Evolutionary conservation across 805 yeast species (phyloP).

Genomic region (Metschnikowia corniflorae): DNA sequence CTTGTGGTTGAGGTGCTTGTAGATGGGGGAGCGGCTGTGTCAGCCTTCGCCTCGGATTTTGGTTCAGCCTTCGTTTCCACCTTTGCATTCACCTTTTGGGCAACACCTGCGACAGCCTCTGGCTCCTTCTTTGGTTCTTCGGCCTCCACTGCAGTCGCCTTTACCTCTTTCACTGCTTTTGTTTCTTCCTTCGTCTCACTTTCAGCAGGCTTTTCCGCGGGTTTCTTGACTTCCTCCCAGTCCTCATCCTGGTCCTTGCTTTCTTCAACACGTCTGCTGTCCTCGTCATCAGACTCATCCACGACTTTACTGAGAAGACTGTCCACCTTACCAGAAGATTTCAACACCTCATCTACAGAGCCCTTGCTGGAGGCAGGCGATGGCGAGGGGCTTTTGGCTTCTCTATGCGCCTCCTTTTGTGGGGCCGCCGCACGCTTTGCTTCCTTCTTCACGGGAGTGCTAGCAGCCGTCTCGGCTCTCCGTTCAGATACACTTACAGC

Average conservation of each 20-base stretch:
- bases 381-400: conserved; percentile 6
- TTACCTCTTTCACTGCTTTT: conserved; percentile 1
- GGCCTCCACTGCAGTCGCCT: conserved; percentile 12
- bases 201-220: conserved; percentile 14
- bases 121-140: not conserved
- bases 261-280: conserved; percentile 18
- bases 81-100: conserved; percentile 3
- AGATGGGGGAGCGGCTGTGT: conserved; percentile 8
- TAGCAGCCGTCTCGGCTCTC: conserved; percentile 11
- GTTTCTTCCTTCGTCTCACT: conserved; percentile 11
- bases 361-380: conserved; percentile 2
- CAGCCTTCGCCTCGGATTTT: not conserved
- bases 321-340: conserved; percentile 34
- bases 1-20: conserved; percentile 4
- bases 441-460: not conserved
- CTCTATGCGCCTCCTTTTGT: too few relatives aligned
- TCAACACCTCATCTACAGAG: conserved; percentile 33
- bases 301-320: conserved; percentile 35
- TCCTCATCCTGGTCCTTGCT: conserved; percentile 33
- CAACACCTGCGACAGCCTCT: not conserved
- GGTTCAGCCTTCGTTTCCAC: not conserved
- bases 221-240: conserved; percentile 39
- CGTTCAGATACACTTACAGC: conserved; percentile 27
- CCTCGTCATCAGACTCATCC: conserved; percentile 39
- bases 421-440: not conserved